Conservation (phyloP, 306 rosid species). For the Trifolium repens region DNA sequence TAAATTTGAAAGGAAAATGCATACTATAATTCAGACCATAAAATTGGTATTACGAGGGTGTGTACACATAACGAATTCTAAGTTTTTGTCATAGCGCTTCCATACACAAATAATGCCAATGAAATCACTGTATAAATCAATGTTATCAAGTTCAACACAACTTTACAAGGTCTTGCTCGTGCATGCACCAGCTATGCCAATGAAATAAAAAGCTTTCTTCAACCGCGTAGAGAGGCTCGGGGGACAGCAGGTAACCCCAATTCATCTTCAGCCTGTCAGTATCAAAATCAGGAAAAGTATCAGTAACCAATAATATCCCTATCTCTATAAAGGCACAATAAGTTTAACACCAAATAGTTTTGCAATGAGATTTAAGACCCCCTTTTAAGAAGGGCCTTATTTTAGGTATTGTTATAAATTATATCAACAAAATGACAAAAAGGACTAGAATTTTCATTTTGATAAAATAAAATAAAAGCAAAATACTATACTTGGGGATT, state of each 20-base stretch:
- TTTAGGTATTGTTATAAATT: slow-evolving; percentile 19
- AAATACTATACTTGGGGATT: slow-evolving; percentile 63
- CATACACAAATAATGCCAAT: slow-evolving; percentile 39
- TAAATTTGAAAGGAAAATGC: not conserved
- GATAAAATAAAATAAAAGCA: slow-evolving; percentile 11
- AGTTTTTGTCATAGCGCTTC: slow-evolving; percentile 6
- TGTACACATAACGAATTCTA: not conserved
- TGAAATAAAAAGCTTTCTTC: slow-evolving; percentile 24
- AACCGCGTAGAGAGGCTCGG: slow-evolving; percentile 79
- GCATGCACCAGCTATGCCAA: slow-evolving; percentile 32
- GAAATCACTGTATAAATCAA: slow-evolving; percentile 40
- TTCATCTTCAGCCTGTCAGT: slow-evolving; percentile 79
- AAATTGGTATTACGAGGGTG: slow-evolving; percentile 1
- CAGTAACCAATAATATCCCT: slow-evolving; percentile 1
- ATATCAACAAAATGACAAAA: not conserved
- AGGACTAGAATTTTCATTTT: not conserved
- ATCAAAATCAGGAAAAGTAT: slow-evolving; percentile 33
- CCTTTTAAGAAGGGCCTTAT: not conserved
- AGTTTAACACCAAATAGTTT: no score
- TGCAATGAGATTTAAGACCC: not conserved
- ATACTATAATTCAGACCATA: not conserved
- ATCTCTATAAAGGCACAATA: no score
- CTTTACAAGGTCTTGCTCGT: slow-evolving; percentile 52
- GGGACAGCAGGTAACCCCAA: slow-evolving; percentile 94
- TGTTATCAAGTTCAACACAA: slow-evolving; percentile 59